Conservation (phyloP, 1,284 basidiomycete species). For the Tylopilus sp. region DNA sequence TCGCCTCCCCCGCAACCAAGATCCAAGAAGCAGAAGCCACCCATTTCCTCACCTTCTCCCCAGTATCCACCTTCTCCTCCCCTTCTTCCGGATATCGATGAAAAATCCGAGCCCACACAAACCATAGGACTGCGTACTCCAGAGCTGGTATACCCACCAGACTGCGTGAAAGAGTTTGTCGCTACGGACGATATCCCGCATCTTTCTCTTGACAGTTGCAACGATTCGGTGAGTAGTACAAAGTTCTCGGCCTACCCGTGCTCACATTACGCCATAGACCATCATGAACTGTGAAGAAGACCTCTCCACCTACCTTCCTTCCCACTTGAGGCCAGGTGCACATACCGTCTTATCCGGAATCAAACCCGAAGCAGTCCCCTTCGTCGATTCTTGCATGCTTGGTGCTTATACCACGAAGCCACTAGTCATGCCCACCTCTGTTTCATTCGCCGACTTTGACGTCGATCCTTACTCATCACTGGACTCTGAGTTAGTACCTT, state of each 20-base stretch:
- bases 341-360: conserved; percentile 30
- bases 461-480: conserved; percentile 6
- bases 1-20: conserved; percentile 2
- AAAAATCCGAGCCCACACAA: neutral
- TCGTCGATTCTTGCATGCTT: conserved; percentile 29
- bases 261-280: conserved; percentile 19
- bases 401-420: conserved; percentile 15
- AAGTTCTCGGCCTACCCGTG: neutral
- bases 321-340: conserved; percentile 24
- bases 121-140: conserved; percentile 14
- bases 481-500: conserved; percentile 7
- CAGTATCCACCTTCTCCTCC: conserved; percentile 5
- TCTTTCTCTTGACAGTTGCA: conserved; percentile 33
- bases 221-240: conserved; percentile 15
- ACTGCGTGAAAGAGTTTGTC: conserved; percentile 32
- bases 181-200: conserved; percentile 42
- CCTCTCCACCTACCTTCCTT: conserved; percentile 14
- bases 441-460: conserved; percentile 12
- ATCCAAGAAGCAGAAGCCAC: conserved; percentile 6
- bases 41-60: neutral
- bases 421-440: neutral
- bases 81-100: neutral
- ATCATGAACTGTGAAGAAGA: neutral
- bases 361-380: conserved; percentile 31
- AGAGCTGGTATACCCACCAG: conserved; percentile 18